Evolutionary conservation across 1,284 basidiomycete species (phyloP).

Genomic region (Athelia sp.): DNA sequence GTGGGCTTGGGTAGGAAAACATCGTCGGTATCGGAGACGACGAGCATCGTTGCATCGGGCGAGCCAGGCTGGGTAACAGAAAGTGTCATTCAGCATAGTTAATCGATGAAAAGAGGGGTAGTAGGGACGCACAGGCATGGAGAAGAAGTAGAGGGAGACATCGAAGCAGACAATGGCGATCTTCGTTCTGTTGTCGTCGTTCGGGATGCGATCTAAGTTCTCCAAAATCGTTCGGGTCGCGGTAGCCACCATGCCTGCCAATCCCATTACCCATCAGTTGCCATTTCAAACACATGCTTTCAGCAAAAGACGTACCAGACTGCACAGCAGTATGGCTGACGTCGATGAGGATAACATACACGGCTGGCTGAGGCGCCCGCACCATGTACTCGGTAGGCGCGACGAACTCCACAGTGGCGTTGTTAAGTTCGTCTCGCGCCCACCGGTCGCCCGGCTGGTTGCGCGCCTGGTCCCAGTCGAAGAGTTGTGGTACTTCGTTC

Average conservation of each 20-base stretch:
- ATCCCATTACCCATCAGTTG: not conserved
- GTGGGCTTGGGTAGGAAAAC: constrained; percentile 97
- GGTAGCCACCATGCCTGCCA: constrained; percentile 92
- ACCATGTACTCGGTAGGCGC: constrained; percentile 99
- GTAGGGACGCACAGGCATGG: constrained; percentile 59
- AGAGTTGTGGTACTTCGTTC: constrained; percentile 97
- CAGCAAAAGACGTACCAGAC: constrained; percentile 46
- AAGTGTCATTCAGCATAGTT: constrained; percentile 1
- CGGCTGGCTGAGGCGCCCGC: constrained; percentile 94
- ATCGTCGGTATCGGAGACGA: constrained; percentile 95
- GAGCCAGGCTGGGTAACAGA: constrained; percentile 56
- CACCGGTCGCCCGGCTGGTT: constrained; percentile 97
- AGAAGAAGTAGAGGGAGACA: constrained; percentile 95
- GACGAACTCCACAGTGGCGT: constrained; percentile 92
- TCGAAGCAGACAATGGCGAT: constrained; percentile 93
- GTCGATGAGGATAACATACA: constrained; percentile 97
- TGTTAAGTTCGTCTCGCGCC: constrained; percentile 90
- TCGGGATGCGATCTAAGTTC: constrained; percentile 92
- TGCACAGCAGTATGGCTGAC: constrained; percentile 91
- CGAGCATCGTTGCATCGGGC: constrained; percentile 90
- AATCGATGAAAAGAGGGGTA: not conserved
- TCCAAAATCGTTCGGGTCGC: constrained; percentile 95
- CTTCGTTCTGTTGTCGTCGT: constrained; percentile 91
- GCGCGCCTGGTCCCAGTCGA: constrained; percentile 95
- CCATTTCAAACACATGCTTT: not conserved